These are phyloP conservation scores for Stagonosporopsis rhizophila DNA, from an alignment of 2,329 filamentous ascomycete genomes.

Conservation along the genomic window DNA sequence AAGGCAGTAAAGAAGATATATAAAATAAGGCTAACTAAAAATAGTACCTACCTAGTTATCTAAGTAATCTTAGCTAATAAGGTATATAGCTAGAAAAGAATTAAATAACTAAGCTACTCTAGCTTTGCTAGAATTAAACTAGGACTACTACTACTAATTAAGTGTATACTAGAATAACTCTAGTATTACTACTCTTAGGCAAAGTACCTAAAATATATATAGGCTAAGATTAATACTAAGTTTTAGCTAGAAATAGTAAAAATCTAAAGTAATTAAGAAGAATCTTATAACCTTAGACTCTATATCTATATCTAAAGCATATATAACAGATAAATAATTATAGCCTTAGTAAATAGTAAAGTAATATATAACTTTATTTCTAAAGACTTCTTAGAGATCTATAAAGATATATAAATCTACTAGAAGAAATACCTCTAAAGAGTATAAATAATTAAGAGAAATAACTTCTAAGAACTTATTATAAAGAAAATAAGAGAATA, in stretches of 20 bases:
- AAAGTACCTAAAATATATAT: neutral
- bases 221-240: neutral
- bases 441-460: neutral
- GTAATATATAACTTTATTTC: neutral
- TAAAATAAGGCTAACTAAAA: neutral
- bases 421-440: neutral
- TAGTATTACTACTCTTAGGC: neutral
- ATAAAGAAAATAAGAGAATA: neutral
- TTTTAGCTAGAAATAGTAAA: neutral
- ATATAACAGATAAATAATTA: neutral
- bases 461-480: neutral
- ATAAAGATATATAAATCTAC: neutral
- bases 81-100: neutral
- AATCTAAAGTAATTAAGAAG: neutral
- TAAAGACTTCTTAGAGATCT: neutral
- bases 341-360: neutral
- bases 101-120: neutral
- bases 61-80: neutral
- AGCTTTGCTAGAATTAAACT: neutral
- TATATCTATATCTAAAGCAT: neutral
- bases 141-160: neutral
- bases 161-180: neutral
- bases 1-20: neutral
- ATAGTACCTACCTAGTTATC: neutral
- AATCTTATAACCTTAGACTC: neutral